Base-by-base conservation (phyloP, 208 protist genomes). In the Wallacemonas collosoma region DNA sequence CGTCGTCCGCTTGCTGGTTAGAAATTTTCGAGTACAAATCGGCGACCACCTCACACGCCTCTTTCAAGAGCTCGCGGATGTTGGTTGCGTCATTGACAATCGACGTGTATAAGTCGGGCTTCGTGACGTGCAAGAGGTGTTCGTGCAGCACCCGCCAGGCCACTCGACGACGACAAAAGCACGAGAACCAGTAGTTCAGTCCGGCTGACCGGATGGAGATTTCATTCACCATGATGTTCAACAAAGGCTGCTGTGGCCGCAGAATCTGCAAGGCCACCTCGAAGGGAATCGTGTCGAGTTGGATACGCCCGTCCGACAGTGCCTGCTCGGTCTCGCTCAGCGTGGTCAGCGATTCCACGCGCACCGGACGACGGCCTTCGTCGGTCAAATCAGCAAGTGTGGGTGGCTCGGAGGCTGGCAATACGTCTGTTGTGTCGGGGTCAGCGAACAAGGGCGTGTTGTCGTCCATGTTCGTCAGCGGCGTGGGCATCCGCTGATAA, bases 61-160 rank as follows among this genome's bases (percentile, higher is more conserved):
- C 75, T 53, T 87, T 76, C 48, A 96, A 55, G 15, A 94, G 44
- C 2, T 72, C 73, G 1, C 82, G 73, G 15, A 94, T 54, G 74
- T 80, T 39, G 3, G 69, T 78, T 68, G 89, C 65, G 36, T 65
- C 48, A 26, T 73, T 74, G 53, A 96, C 82, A n/a, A 94, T 81
- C 1, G 56, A 61, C 35, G 77, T 68, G 64, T 78, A 79, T 7
- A 75, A 72, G 12, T 40, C 58, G 0, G 91, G 88, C 17, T 62
- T 61, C 2, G 81, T 79, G 6, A 91, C 66, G 70, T 93, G 76
- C 44, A 96, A 78, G 45, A 96, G 75, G 75, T 96, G 89, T 56
- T 93, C 91, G 68, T 96, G 91, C 54, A 94, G 77, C 40, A 94
- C 86, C 39, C 91, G 89, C 89, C 91, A 96, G 39, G 86, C 85